A percentile compares a stretch with the other conserved stretches of the same genome.
Conservation (phyloP, 2,329 filamentous ascomycete genomes). For the Cladosporium sp. region DNA sequence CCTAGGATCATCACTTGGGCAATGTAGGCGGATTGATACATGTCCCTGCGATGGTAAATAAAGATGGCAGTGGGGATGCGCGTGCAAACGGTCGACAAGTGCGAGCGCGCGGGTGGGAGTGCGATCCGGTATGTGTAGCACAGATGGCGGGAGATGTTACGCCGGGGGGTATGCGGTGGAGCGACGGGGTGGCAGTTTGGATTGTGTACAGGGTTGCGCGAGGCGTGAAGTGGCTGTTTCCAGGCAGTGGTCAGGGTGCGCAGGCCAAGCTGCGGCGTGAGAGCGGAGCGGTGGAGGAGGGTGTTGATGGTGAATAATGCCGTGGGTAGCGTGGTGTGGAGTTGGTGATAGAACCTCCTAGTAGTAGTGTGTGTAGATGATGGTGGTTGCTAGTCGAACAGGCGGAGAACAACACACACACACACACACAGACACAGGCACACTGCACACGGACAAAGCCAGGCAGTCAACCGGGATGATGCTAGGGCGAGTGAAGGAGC, state of each 20-base stretch:
- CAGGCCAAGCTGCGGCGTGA: not conserved
- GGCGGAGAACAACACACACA: not conserved
- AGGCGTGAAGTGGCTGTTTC: not conserved
- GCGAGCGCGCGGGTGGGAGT: not conserved
- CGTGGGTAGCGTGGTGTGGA: not conserved
- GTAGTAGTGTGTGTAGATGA: not conserved
- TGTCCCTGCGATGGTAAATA: slow-evolving; percentile 4
- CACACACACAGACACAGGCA: too few species aligned
- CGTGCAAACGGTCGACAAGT: slow-evolving; percentile 7
- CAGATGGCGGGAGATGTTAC: not conserved
- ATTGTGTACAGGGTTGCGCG: not conserved
- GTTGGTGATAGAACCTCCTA: not conserved
- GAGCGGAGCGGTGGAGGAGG: not conserved
- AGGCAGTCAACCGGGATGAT: too few species aligned
- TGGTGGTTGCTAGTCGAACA: not conserved
- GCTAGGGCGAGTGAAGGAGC: too few species aligned
- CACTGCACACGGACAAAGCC: too few species aligned
- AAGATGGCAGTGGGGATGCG: not conserved
- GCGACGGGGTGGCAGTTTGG: not conserved
- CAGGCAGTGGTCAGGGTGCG: not conserved
- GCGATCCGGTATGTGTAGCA: slow-evolving; percentile 5
- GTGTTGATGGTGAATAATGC: not conserved
- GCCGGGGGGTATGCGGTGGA: slow-evolving; percentile 9
- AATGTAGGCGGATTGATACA: slow-evolving; percentile 7
- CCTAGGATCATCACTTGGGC: slow-evolving; percentile 4